Evolutionary conservation across 2,329 filamentous ascomycete genomes (phyloP).

Genomic region (Trichoderma polysporum): DNA sequence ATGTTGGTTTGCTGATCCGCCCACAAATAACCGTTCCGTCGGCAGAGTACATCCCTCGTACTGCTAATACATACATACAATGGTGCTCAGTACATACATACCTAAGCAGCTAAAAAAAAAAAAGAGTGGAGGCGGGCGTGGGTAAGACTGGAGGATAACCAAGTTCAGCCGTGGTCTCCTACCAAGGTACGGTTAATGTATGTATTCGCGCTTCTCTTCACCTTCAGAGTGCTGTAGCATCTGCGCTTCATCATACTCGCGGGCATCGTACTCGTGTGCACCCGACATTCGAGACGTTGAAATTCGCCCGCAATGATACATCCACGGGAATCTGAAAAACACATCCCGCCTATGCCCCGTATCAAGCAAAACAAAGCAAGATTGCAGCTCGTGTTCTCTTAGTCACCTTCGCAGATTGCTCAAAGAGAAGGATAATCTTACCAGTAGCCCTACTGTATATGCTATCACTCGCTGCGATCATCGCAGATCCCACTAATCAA

Average conservation of each 20-base stretch:
- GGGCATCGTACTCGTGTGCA: too few relatives aligned
- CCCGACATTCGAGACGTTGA: neutral
- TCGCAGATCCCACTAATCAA: neutral
- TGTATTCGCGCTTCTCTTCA: neutral
- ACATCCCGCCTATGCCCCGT: neutral
- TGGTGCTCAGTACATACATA: neutral
- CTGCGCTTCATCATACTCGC: too few relatives aligned
- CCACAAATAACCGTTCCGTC: slow-evolving; percentile 16
- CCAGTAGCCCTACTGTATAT: neutral
- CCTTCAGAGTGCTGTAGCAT: too few relatives aligned
- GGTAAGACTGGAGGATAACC: neutral
- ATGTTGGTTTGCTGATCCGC: slow-evolving; percentile 3
- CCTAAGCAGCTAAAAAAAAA: slow-evolving; percentile 11
- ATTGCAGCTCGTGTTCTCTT: neutral
- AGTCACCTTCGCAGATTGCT: neutral
- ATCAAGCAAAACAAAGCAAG: neutral
- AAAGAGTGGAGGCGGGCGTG: too few relatives aligned
- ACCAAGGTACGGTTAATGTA: too few relatives aligned
- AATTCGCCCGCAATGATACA: too few relatives aligned
- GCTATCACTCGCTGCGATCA: neutral
- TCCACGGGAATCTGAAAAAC: neutral
- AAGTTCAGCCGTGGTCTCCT: neutral
- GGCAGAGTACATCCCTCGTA: neutral
- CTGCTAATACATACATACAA: neutral
- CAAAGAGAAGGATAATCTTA: neutral